phyloP scores from a whole-genome alignment of 441 rosid genomes.

The Hura crepitans region DNA sequence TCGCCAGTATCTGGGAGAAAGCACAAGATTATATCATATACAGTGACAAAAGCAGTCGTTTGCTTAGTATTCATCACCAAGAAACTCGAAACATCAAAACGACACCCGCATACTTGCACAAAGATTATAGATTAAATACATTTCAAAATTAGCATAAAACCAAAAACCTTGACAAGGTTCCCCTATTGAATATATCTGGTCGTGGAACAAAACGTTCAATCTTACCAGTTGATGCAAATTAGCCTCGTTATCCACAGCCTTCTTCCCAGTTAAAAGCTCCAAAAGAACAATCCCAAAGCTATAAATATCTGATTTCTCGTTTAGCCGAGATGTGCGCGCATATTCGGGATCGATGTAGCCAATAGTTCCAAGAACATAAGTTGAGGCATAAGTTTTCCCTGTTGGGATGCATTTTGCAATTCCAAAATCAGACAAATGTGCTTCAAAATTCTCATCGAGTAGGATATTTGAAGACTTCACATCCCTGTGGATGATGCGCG shows the following conservation, averaged over 20 bases:
- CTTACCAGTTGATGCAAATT: constrained; percentile 80
- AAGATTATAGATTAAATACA: no score
- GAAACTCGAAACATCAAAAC: no score
- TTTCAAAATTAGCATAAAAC: no score
- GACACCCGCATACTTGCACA: no score
- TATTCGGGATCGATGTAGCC: constrained; percentile 97
- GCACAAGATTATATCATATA: neutral
- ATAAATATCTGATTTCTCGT: constrained; percentile 87
- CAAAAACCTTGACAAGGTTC: no score
- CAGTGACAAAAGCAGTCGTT: neutral
- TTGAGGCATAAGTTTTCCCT: constrained; percentile 68
- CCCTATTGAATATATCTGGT: neutral
- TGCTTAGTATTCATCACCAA: no score
- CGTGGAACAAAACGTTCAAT: neutral
- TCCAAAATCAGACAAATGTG: constrained; percentile 88
- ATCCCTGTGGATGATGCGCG: constrained; percentile 82
- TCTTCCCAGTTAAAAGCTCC: constrained; percentile 91
- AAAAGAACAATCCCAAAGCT: constrained; percentile 92
- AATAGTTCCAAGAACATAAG: constrained; percentile 83
- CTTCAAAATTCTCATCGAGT: constrained; percentile 72
- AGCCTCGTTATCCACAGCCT: constrained; percentile 84
- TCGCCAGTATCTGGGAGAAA: constrained; percentile 48
- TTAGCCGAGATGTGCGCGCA: constrained; percentile 79
- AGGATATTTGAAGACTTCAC: constrained; percentile 88
- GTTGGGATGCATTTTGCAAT: constrained; percentile 79